Evolutionary conservation across 257 asterid species (phyloP), one percentile per base, ranked within the genome.

Genomic region (Orobanche coerulescens): DNA sequence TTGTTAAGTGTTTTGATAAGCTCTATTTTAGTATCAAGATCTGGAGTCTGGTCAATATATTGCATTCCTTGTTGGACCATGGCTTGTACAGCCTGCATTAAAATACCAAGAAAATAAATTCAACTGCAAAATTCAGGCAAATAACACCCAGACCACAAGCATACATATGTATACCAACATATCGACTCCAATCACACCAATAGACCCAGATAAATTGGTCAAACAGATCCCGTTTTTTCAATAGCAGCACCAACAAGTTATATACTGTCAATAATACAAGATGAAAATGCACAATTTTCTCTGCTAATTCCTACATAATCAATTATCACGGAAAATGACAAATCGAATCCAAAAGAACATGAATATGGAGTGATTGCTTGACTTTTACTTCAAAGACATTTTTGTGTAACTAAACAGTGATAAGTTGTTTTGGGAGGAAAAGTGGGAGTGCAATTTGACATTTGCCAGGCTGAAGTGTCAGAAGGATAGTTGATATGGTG

Each of bases 61-160:
- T 75, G 85, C 95, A 91, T 91, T 4, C 96, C 94, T 75, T 82
- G 95, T 70, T 88, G 96, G 48, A 91, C 98, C 95, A 91, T 91
- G 37, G 92, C 88, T 79, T 88, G 95, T 22, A 88, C 98, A 53
- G 94, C 98, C 98, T 91, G 79, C 72, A 75, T 28, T 18, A 20
- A 16, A 70, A 20, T 8, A 59, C 26, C 61, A 56, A 67, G 42
- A 23, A 44, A 4, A 58, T 11, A 43, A 18, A 43, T 16, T 11
- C 8, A 54, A 42, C n/a, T 7, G 43, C 61, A 48, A 47, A 58
- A 44, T 58, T 67, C 53, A 12, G 30, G 60, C 65, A 58, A 19
- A n/a, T n/a, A n/a, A n/a, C n/a, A n/a, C n/a, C n/a, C n/a, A n/a
- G n/a, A n/a, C n/a, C n/a, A n/a, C 58, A 51, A 24, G 13, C 5